Evolutionary conservation across 1,284 basidiomycete genomes (phyloP), one percentile per base, ranked within the genome.

Genomic region (Puccinia hordei): DNA sequence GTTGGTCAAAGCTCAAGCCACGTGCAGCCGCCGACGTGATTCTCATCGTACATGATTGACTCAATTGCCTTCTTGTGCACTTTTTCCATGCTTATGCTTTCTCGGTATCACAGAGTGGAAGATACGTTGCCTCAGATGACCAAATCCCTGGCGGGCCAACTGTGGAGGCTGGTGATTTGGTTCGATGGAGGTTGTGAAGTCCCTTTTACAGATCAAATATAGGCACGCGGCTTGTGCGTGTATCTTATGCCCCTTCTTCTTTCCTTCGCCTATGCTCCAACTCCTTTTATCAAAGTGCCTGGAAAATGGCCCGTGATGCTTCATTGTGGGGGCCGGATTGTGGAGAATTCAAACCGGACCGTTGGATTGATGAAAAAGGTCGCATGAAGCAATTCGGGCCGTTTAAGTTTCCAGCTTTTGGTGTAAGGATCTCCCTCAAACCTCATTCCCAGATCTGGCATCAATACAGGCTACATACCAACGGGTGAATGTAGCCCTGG

Each of bases 341-440:
- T 10, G 53, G 41, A 0, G 80, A 82, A 59, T 84, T 82, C 78
- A 82, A 82, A 46, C 83, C 83, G 1, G 41, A 57, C 0, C 68
- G 83, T 0, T 84, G 83, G 83, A 76, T 84, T 59, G 82, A 83
- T 61, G 63, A 71, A 12, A n/a, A 81, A 0, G 82, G 83, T 9
- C 22, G 66, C 4, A 24, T 83, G 12, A 81, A 63, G 44, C 81
- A 81, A 65, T 82, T 82, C 51, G 66, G 57, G 24, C 81, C 71
- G 49, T 83, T 77, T 68, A 83, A 83, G 44, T 81, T 76, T 35
- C 82, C 82, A 41, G 78, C 63, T 22, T 84, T 84, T 71, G 83
- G 83, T 53, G 83, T 82, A 8, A 82, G 83, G 0, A 24, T n/a
- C 41, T 68, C 30, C 8, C 13, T 59, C 15, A 8, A 2, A 30